Evolutionary conservation across 352 stramenopile genomes (phyloP), one percentile per base, ranked within the genome.

Genomic region (Phytopythium chamaehyphon): DNA sequence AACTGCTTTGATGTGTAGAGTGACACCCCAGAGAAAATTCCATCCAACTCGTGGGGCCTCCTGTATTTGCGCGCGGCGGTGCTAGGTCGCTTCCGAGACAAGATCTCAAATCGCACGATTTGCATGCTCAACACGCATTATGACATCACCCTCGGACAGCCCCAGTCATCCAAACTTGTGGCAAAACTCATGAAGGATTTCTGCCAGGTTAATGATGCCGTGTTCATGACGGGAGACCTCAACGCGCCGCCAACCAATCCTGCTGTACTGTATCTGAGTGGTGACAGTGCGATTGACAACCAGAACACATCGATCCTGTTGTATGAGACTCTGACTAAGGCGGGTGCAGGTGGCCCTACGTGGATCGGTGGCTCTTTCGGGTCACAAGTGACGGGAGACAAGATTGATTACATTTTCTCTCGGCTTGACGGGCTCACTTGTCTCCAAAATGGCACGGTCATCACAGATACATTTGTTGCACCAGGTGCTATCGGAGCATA

Each of bases 121-220:
- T 90, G 79, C 57, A 83, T 90, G 59, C 64, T 90, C 47, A 90
- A 90, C 62, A 90, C 79, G 16, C 79, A 88, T 59, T 90, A 72
- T 46, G 79, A 90, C 52, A 85, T 88, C 23, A 61, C 36, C 9
- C 61, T 61, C 15, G 74, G 79, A 40, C 79, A 90, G 24, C 46
- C 64, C 6, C 53, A 88, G 47, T 88, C 75, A 24, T 69, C 79
- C 1, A 22, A 72, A 50, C 51, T 88, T 18, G 70, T 88, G 5
- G 68, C 78, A 1, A 56, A 71, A 26, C 70, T 66, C 19, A 50
- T 88, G 26, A 62, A 51, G 6, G 3, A 64, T 9, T 64, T 57
- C n/a, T 91, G 81, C 24, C 35, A 83, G 36, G 8, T 45, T 0
- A 55, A 49, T 18, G 78, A 92, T 64, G 69, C 62, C 0, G 72